Conservation (phyloP, 139 green algal species). For the Desmodesmus armatus region DNA sequence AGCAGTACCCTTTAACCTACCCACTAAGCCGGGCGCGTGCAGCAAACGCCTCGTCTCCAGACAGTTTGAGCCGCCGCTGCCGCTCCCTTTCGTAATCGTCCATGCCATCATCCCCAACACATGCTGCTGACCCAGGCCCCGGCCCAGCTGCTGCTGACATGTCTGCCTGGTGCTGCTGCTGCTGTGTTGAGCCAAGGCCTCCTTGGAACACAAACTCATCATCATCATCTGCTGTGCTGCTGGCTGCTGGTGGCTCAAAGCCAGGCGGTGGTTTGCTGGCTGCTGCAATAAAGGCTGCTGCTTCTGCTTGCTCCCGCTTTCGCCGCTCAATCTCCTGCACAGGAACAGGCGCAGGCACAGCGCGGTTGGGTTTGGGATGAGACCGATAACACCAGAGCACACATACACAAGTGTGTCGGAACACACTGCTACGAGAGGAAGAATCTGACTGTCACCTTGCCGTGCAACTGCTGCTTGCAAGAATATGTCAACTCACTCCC, state of each 20-base stretch:
- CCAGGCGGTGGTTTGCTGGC: slow-evolving; percentile 22
- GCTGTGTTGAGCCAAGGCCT: not conserved
- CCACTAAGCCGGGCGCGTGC: slow-evolving; percentile 36
- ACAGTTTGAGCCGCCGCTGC: slow-evolving; percentile 56
- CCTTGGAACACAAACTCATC: slow-evolving; percentile 37
- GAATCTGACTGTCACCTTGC: no score
- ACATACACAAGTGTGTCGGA: no score
- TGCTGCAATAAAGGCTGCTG: slow-evolving; percentile 37
- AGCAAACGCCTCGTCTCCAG: slow-evolving; percentile 69
- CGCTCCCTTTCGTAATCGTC: slow-evolving; percentile 38
- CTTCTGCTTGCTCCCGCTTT: slow-evolving; percentile 40
- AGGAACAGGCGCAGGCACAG: not conserved
- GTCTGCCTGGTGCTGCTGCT: slow-evolving; percentile 13
- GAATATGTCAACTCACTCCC: no score
- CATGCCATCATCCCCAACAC: not conserved
- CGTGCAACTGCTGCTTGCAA: no score
- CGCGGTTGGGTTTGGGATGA: no score
- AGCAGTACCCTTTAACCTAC: not conserved
- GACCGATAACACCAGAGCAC: no score
- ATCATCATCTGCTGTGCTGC: not conserved
- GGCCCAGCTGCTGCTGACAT: slow-evolving; percentile 8
- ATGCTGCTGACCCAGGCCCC: slow-evolving; percentile 45
- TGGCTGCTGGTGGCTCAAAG: not conserved
- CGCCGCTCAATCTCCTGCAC: slow-evolving; percentile 53
- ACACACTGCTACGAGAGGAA: no score